phyloP scores from a whole-genome alignment of 2,329 filamentous ascomycete genomes.

The Niveomyces coronatus region DNA sequence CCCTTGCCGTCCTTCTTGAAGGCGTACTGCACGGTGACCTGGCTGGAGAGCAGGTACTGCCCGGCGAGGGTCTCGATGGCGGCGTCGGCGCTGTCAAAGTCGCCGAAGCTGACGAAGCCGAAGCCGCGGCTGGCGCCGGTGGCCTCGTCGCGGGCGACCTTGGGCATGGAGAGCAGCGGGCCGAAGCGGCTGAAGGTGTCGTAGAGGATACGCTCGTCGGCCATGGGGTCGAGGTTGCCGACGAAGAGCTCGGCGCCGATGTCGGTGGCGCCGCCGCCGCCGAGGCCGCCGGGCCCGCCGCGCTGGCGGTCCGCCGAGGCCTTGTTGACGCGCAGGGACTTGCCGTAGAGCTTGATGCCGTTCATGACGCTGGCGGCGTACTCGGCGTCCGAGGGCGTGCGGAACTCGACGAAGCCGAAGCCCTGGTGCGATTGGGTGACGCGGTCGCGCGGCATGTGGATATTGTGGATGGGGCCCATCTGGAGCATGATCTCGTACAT shows the following conservation, averaged over 20 bases:
- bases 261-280: no score
- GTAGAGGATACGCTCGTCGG: constrained; percentile 91
- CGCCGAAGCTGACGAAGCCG: constrained; percentile 86
- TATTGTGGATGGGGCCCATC: constrained; percentile 92
- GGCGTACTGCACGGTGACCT: constrained; percentile 92
- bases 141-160: constrained; percentile 88
- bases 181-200: constrained; percentile 92
- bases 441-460: constrained; percentile 95
- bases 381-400: constrained; percentile 88
- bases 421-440: constrained; percentile 95
- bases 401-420: constrained; percentile 98
- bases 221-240: constrained; percentile 87
- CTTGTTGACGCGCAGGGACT: constrained; percentile 95
- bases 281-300: no score
- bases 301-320: constrained; percentile 86
- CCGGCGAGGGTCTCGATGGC: constrained; percentile 89
- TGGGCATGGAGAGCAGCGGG: constrained; percentile 70
- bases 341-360: constrained; percentile 83
- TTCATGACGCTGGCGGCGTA: constrained; percentile 97
- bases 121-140: constrained; percentile 86
- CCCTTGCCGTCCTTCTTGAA: constrained; percentile 99
- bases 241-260: constrained; percentile 96
- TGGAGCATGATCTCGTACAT: constrained; percentile 98
- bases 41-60: constrained; percentile 94
- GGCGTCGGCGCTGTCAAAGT: constrained; percentile 88